Conservation (phyloP, 1,284 basidiomycete genomes). For the Trichosporon sp. region DNA sequence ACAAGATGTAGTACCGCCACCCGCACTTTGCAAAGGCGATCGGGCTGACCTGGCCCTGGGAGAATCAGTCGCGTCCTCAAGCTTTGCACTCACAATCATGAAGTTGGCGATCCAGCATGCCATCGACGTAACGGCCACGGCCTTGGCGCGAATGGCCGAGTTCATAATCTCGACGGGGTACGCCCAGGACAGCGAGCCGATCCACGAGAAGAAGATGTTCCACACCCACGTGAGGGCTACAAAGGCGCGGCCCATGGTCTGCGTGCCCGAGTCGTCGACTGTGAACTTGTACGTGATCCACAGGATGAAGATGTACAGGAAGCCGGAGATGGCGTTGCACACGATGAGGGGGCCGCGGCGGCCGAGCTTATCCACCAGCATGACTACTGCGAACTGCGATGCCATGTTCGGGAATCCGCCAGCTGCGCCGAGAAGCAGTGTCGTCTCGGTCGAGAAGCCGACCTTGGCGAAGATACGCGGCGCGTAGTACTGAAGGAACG, state of each 20-base stretch:
- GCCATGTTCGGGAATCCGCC: neutral
- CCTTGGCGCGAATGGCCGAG: conserved; percentile 58
- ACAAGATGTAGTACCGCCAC: conserved; percentile 55
- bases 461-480: conserved; percentile 2
- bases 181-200: conserved; percentile 19
- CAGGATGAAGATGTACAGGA: conserved; percentile 6
- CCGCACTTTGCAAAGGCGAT: conserved; percentile 42
- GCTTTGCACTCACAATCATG: conserved; percentile 23
- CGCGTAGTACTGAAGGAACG: conserved; percentile 52
- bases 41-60: conserved; percentile 43
- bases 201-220: conserved; percentile 7
- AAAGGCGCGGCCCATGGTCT: conserved; percentile 5
- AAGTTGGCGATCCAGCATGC: conserved; percentile 52
- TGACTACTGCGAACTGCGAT: conserved; percentile 23
- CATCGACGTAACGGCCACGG: conserved; percentile 56
- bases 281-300: conserved; percentile 5
- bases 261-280: neutral
- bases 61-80: neutral
- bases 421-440: conserved; percentile 3
- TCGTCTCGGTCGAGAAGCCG: conserved; percentile 3
- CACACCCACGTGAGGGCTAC: conserved; percentile 23
- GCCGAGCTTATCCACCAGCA: conserved; percentile 54
- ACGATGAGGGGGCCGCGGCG: conserved; percentile 54
- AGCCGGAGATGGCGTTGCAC: conserved; percentile 53
- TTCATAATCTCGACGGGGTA: conserved; percentile 52